A percentile compares a stretch with the other conserved stretches of the same genome.
Conservation (phyloP, 495 filamentous ascomycete species). For the Lophiostoma macrostomum region DNA sequence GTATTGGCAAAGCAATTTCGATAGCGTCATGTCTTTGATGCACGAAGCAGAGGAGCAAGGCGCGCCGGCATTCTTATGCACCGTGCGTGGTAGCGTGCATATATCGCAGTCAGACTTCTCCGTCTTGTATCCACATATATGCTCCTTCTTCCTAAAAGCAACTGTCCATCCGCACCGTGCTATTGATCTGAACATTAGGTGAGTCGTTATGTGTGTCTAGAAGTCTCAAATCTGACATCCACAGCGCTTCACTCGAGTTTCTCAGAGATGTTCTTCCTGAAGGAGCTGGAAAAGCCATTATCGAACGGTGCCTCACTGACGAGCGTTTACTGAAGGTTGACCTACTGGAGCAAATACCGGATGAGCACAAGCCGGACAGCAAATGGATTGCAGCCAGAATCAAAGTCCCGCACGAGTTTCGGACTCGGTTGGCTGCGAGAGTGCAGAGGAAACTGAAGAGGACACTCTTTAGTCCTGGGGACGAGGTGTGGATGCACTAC, state of each 20-base stretch:
- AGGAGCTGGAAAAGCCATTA: slow-evolving; percentile 37
- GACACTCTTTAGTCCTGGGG: slow-evolving; percentile 35
- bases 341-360: slow-evolving; percentile 40
- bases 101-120: slow-evolving; percentile 58
- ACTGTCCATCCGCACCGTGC: slow-evolving; percentile 55
- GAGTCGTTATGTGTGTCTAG: slow-evolving; percentile 30
- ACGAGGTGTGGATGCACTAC: slow-evolving; percentile 53
- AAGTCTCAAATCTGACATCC: neutral
- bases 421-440: slow-evolving; percentile 40
- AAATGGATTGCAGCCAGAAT: slow-evolving; percentile 49
- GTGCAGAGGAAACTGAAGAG: slow-evolving; percentile 35
- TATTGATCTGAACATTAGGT: slow-evolving; percentile 54
- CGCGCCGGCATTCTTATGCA: slow-evolving; percentile 56
- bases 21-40: slow-evolving; percentile 49
- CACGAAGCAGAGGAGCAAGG: slow-evolving; percentile 49
- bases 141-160: slow-evolving; percentile 55
- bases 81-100: slow-evolving; percentile 57
- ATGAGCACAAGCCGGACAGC: slow-evolving; percentile 46
- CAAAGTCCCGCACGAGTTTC: slow-evolving; percentile 49
- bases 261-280: slow-evolving; percentile 45
- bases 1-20: slow-evolving; percentile 58
- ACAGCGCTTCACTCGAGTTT: slow-evolving; percentile 48
- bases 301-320: slow-evolving; percentile 42
- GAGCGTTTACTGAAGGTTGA: slow-evolving; percentile 44
- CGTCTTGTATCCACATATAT: slow-evolving; percentile 56